Conservation (phyloP, 108 stramenopile genomes). For the Stephanodiscus triporus region DNA sequence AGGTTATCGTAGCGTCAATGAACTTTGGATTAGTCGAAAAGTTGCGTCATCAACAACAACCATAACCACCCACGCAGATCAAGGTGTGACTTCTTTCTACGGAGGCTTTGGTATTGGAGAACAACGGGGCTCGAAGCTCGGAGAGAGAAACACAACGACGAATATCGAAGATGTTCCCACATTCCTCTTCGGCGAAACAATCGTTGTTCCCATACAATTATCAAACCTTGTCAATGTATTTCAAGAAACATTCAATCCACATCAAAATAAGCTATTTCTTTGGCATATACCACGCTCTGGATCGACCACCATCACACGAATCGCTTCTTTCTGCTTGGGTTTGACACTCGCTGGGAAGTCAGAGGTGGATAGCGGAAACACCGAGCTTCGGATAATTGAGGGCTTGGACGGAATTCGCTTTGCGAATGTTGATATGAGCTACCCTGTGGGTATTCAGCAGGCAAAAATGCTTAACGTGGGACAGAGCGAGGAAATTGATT, state of each 20-base stretch:
- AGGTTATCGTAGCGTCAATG: constrained; percentile 32
- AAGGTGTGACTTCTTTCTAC: constrained; percentile 2
- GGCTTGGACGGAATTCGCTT: constrained; percentile 44
- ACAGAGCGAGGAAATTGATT: constrained; percentile 15
- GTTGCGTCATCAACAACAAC: background rate
- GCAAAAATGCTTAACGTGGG: constrained; percentile 33
- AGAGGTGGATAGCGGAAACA: constrained; percentile 10
- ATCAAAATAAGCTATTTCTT: constrained; percentile 32
- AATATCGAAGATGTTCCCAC: constrained; percentile 20
- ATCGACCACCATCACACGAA: constrained; percentile 45
- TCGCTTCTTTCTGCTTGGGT: constrained; percentile 46
- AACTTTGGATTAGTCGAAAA: constrained; percentile 23
- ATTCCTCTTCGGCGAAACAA: constrained; percentile 11
- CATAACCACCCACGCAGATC: background rate
- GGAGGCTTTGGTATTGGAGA: background rate
- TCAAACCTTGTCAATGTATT: constrained; percentile 31
- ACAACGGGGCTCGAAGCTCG: constrained; percentile 17
- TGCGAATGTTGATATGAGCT: constrained; percentile 54
- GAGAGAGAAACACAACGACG: background rate
- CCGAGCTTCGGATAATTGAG: constrained; percentile 27
- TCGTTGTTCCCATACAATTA: constrained; percentile 7
- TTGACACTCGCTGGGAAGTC: constrained; percentile 40
- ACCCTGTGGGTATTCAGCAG: constrained; percentile 29
- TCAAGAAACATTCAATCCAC: constrained; percentile 18
- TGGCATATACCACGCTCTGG: constrained; percentile 56